Conservation (phyloP, 2,329 filamentous ascomycete genomes). For the Emericellopsis cladophorae region DNA sequence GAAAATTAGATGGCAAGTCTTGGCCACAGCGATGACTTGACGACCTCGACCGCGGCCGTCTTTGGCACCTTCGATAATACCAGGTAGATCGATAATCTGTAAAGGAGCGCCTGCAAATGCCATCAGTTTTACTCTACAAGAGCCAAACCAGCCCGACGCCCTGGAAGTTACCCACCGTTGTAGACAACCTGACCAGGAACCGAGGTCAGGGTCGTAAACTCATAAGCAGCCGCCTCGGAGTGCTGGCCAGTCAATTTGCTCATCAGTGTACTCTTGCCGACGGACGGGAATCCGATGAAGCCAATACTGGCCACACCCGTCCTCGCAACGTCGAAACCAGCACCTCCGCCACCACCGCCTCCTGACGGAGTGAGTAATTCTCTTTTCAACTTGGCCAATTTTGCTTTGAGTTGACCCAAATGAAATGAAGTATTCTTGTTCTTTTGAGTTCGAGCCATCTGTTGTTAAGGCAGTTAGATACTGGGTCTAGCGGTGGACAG, state of each 20-base stretch:
- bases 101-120: slow-evolving; percentile 59
- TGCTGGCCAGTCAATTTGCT: slow-evolving; percentile 88
- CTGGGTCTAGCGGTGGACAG: no score
- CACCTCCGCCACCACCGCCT: slow-evolving; percentile 72
- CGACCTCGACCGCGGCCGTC: slow-evolving; percentile 95
- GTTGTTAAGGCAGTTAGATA: slow-evolving; percentile 19
- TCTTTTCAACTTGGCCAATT: slow-evolving; percentile 93
- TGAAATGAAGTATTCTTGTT: slow-evolving; percentile 94
- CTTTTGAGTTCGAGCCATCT: slow-evolving; percentile 96
- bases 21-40: slow-evolving; percentile 96
- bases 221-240: slow-evolving; percentile 92
- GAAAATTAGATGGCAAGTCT: slow-evolving; percentile 97
- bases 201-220: slow-evolving; percentile 96
- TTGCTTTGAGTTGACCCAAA: slow-evolving; percentile 92
- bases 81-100: slow-evolving; percentile 95
- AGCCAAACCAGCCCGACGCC: background rate
- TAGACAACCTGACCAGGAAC: slow-evolving; percentile 93
- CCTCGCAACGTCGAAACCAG: slow-evolving; percentile 93
- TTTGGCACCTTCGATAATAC: slow-evolving; percentile 98
- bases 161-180: slow-evolving; percentile 46
- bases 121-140: no score
- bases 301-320: slow-evolving; percentile 95
- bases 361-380: slow-evolving; percentile 81
- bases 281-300: slow-evolving; percentile 96
- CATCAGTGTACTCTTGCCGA: slow-evolving; percentile 98